Conservation (phyloP, 306 rosid genomes). For the Prunus salicina region DNA sequence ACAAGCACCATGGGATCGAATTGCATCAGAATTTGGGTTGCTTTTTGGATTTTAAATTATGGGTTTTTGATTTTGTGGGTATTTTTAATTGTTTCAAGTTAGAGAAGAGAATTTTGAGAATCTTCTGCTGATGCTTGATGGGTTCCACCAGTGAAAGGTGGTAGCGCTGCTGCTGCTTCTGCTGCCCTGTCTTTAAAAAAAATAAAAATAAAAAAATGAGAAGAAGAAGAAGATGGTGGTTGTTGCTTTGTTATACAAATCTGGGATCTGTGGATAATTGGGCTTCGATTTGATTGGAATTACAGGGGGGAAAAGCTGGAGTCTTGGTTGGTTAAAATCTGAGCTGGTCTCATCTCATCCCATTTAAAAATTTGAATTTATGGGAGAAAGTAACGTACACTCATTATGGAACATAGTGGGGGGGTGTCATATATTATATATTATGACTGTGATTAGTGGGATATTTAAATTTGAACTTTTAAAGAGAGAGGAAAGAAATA, state of each 20-base stretch:
- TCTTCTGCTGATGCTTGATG: constrained; percentile 18
- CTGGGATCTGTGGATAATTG: constrained; percentile 9
- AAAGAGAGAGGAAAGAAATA: not conserved
- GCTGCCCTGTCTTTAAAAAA: constrained; percentile 11
- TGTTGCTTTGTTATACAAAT: constrained; percentile 18
- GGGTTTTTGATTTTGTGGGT: constrained; percentile 8
- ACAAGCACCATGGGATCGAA: not conserved
- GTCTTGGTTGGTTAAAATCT: not conserved
- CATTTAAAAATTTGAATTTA: constrained; percentile 27
- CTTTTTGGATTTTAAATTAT: not conserved
- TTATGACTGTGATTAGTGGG: constrained; percentile 25
- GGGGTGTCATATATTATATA: too few species aligned
- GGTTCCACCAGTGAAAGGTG: constrained; percentile 41
- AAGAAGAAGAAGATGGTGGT: not conserved
- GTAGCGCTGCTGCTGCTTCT: constrained; percentile 17
- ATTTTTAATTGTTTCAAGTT: constrained; percentile 9
- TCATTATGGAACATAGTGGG: constrained; percentile 42
- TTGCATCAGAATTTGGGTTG: not conserved
- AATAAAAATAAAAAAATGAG: not conserved
- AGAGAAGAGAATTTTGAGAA: constrained; percentile 27
- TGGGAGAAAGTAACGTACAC: constrained; percentile 50
- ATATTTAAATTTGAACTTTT: constrained; percentile 1
- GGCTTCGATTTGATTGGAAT: constrained; percentile 21
- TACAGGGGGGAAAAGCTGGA: constrained; percentile 20
- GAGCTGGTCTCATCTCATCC: constrained; percentile 25